A percentile compares a stretch with the other conserved stretches of the same genome.
Conservation (phyloP, 75 land plant species). For the Picea glauca region DNA sequence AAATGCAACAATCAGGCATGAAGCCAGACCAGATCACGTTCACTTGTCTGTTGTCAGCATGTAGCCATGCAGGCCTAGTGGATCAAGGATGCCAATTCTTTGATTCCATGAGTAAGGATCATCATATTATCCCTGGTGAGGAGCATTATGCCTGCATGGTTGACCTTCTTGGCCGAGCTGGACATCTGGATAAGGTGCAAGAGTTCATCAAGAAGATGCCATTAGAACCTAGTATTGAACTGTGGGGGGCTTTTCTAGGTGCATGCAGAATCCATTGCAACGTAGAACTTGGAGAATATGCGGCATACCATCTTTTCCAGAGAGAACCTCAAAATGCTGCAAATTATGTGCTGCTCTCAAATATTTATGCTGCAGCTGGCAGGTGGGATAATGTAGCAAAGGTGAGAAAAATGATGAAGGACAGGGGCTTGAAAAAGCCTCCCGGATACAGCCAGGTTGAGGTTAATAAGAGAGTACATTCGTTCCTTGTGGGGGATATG, state of each 20-base stretch:
- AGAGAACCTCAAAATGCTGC: too few species aligned
- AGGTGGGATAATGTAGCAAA: too few species aligned
- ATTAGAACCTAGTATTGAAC: constrained; percentile 13
- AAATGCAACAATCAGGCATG: constrained; percentile 33
- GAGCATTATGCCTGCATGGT: constrained; percentile 25
- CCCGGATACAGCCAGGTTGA: too few species aligned
- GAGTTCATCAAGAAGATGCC: constrained; percentile 19
- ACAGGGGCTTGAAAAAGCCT: too few species aligned
- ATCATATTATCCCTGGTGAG: constrained; percentile 4
- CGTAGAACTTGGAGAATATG: constrained; percentile 8
- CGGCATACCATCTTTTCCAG: too few species aligned
- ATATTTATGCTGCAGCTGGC: too few species aligned
- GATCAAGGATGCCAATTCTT: too few species aligned
- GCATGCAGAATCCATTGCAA: constrained; percentile 19
- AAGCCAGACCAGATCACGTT: constrained; percentile 44
- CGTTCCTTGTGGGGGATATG: too few species aligned
- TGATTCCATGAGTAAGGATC: background rate
- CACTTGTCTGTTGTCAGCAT: constrained; percentile 35
- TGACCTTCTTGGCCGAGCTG: constrained; percentile 25
- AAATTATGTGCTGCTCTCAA: too few species aligned
- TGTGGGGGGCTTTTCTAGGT: constrained; percentile 12
- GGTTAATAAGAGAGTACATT: too few species aligned
- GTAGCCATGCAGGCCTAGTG: constrained; percentile 21
- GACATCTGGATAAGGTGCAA: constrained; percentile 16
- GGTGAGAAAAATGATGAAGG: too few species aligned